phyloP scores from a whole-genome alignment of 108 stramenopile genomes.

The Nitzschia inconspicua region DNA sequence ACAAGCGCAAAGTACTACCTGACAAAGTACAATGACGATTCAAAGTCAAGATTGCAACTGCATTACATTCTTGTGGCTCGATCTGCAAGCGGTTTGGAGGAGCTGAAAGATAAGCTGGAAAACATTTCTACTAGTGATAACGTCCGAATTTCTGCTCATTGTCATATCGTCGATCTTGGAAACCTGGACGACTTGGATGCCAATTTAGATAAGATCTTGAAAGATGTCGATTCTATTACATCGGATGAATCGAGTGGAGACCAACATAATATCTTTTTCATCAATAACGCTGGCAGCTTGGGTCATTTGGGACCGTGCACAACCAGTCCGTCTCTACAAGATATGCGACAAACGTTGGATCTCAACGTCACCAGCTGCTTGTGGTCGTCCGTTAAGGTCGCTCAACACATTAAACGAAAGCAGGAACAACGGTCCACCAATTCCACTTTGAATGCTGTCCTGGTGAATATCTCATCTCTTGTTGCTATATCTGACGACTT shows the following conservation, averaged over 20 bases:
- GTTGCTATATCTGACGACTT: slow-evolving; percentile 66
- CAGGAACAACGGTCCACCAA: background rate
- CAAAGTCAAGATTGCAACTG: background rate
- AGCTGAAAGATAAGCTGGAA: slow-evolving; percentile 40
- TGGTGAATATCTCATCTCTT: slow-evolving; percentile 74
- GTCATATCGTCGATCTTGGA: slow-evolving; percentile 54
- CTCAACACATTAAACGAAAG: slow-evolving; percentile 13
- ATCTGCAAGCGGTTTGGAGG: slow-evolving; percentile 39
- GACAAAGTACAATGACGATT: background rate
- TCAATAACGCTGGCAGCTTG: slow-evolving; percentile 76
- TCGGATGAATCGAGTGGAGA: background rate
- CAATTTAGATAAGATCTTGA: slow-evolving; percentile 36
- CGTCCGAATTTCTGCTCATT: slow-evolving; percentile 19
- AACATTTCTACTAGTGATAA: background rate
- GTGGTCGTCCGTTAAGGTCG: slow-evolving; percentile 52
- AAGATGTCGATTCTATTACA: background rate
- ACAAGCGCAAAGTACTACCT: slow-evolving; percentile 29
- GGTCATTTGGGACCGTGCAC: slow-evolving; percentile 54
- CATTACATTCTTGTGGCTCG: slow-evolving; percentile 54
- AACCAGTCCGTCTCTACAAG: slow-evolving; percentile 32
- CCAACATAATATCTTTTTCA: slow-evolving; percentile 38
- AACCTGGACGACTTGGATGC: slow-evolving; percentile 50
- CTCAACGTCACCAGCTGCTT: slow-evolving; percentile 68
- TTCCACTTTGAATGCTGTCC: background rate
- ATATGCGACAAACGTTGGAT: slow-evolving; percentile 49